A percentile compares a stretch with the other conserved stretches of the same genome.
Conservation (phyloP, 805 yeast species). For the Barnettozyma botsteinii region DNA sequence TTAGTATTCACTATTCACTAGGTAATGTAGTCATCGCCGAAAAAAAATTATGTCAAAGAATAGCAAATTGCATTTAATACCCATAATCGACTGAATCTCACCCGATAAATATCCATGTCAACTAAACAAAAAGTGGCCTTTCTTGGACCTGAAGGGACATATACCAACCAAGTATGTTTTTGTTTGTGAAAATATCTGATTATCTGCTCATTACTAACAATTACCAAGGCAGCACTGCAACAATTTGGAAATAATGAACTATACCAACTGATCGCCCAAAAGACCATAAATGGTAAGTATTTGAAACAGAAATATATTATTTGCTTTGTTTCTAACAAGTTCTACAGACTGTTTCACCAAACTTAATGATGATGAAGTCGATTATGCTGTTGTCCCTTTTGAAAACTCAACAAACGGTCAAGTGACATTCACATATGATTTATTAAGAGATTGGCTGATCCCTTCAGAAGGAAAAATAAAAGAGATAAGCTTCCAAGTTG, state of each 20-base stretch:
- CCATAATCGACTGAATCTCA: too few relatives aligned
- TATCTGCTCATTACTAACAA: not conserved
- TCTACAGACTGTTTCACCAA: conserved; percentile 52
- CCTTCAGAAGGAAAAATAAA: conserved; percentile 15
- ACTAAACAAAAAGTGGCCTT: conserved; percentile 49
- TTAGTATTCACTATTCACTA: too few relatives aligned
- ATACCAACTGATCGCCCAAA: conserved; percentile 21
- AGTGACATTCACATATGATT: conserved; percentile 79
- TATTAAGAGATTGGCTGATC: conserved; percentile 62
- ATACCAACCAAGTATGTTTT: conserved; percentile 68
- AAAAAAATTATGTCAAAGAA: not conserved
- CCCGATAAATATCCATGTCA: too few relatives aligned
- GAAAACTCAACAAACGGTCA: conserved; percentile 96
- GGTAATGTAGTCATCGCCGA: too few relatives aligned
- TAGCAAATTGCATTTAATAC: not conserved
- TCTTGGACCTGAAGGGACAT: conserved; percentile 89
- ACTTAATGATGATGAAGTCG: conserved; percentile 38
- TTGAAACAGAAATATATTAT: conserved; percentile 34
- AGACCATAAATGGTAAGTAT: conserved; percentile 17
- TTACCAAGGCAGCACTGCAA: conserved; percentile 47
- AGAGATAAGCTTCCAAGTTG: conserved; percentile 38
- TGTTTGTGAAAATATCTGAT: not conserved
- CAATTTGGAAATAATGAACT: conserved; percentile 37
- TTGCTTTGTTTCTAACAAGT: conserved; percentile 19
- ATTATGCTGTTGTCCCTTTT: conserved; percentile 77